These are phyloP conservation scores for Rachicladosporium sp. DNA, from an alignment of 2,329 filamentous ascomycete species.

Conservation along the genomic window DNA sequence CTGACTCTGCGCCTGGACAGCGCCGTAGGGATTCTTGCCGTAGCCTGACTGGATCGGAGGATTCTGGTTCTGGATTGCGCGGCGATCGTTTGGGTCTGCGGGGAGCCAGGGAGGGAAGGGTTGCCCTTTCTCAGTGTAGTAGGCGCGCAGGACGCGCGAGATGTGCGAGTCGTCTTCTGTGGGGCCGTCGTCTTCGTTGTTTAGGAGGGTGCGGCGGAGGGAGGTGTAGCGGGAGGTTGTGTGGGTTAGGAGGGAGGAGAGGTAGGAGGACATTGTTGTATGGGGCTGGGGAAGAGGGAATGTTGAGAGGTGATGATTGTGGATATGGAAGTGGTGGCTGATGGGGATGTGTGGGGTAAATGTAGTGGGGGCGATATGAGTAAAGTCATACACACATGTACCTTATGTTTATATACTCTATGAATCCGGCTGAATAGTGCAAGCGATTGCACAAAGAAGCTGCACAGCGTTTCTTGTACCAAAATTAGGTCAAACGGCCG, in stretches of 20 bases:
- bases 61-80: constrained; percentile 31
- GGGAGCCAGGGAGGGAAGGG: constrained; percentile 79
- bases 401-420: too few relatives aligned
- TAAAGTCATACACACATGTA: too few relatives aligned
- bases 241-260: constrained; percentile 55
- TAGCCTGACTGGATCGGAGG: constrained; percentile 7
- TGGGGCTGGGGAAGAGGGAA: too few relatives aligned
- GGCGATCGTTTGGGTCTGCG: constrained; percentile 66
- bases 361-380: too few relatives aligned
- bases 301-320: too few relatives aligned
- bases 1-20: constrained; percentile 9
- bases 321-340: too few relatives aligned
- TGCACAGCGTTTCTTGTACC: too few relatives aligned
- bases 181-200: constrained; percentile 43
- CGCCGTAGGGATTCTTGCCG: constrained; percentile 19
- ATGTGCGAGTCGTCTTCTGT: constrained; percentile 84
- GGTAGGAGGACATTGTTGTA: constrained; percentile 60
- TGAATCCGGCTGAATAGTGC: too few relatives aligned
- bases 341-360: too few relatives aligned
- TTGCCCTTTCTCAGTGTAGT: constrained; percentile 81
- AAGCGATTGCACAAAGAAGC: too few relatives aligned
- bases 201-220: constrained; percentile 53
- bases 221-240: constrained; percentile 46
- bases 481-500: too few relatives aligned
- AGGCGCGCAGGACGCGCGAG: constrained; percentile 79